Evolutionary conservation across 78 protist genomes (phyloP), one percentile per base, ranked within the genome.

Genomic region (Dictyostelium brefeldianum): DNA sequence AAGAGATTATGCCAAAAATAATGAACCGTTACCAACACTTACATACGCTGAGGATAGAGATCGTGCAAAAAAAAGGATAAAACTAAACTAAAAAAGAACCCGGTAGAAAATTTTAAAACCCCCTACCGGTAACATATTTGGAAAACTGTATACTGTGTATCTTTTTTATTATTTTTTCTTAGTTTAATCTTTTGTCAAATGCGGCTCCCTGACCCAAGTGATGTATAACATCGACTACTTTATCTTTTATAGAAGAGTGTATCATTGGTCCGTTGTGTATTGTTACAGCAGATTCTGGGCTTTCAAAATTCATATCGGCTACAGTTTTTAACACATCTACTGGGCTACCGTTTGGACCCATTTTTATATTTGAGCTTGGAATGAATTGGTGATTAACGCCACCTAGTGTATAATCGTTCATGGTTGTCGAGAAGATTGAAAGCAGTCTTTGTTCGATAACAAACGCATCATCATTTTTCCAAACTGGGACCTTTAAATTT

Each of bases 401-500:
- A 18, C 69, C 69, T 18, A 59, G 17, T 22, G 69, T 59, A 6
- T 18, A 25, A 22, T 59, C 69, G 20, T 59, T 59, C 20, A 59
- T 59, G 7, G 69, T 18, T 22, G 69, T 59, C 7, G 22, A 22
- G 20, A 59, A 59, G 29, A 59, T 59, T 14, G 69, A 59, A 14
- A 59, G 69, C 20, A 59, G 29, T 59, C 69, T 59, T 59, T 59
- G 69, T 59, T 59, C 69, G 20, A 22, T 22, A 22, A 18, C 12
- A 22, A 20, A 59, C 12, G 69, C 69, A 22, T 59, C 69, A 59
- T 59, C 69, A 59, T 59, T 59, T 59, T 59, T 59, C 69, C 69
- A 59, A 14, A 25, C 20, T 7, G 9, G 41, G 20, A 25, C 20
- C 20, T 14, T 18, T 59, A 59, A 18, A 25, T 18, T 8, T 22